A percentile compares a stretch with the other conserved stretches of the same genome.
phyloP scores from a whole-genome alignment of 2,329 filamentous ascomycete genomes.

The Nigrospora sphaerica region DNA sequence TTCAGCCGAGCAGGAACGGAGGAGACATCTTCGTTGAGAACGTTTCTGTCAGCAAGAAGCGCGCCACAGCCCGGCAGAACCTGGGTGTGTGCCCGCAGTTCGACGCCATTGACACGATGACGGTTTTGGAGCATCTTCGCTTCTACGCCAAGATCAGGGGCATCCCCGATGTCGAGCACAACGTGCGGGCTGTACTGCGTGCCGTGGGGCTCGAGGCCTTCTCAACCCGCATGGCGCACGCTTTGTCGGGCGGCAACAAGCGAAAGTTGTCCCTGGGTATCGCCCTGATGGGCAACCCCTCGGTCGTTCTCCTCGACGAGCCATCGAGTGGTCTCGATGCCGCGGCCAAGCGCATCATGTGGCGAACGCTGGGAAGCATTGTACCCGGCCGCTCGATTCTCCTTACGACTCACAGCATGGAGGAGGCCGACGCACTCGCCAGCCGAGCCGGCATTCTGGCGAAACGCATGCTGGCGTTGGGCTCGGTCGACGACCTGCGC shows the following conservation, averaged over 20 bases:
- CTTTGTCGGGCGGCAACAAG: constrained; percentile 86
- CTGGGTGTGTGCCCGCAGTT: constrained; percentile 90
- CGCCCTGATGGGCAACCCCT: constrained; percentile 85
- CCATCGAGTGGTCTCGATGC: constrained; percentile 86
- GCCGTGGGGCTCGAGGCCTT: constrained; percentile 74
- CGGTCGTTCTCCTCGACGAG: constrained; percentile 82
- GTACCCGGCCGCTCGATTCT: constrained; percentile 74
- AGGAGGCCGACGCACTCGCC: constrained; percentile 86
- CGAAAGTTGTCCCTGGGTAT: constrained; percentile 87
- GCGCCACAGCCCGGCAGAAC: constrained; percentile 65
- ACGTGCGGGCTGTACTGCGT: constrained; percentile 69
- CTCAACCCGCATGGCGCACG: constrained; percentile 65
- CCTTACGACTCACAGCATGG: constrained; percentile 90
- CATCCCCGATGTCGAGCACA: constrained; percentile 66
- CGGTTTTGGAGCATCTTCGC: constrained; percentile 73
- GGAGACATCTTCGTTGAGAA: constrained; percentile 78
- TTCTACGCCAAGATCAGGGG: constrained; percentile 87
- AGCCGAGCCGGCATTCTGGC: constrained; percentile 81
- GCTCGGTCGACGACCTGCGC: constrained; percentile 66
- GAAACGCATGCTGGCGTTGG: constrained; percentile 76
- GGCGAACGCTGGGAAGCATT: constrained; percentile 71
- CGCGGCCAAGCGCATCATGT: constrained; percentile 87
- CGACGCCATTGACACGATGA: constrained; percentile 86
- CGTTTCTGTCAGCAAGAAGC: constrained; percentile 64
- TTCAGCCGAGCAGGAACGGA: constrained; percentile 61